These are phyloP conservation scores for Termitomyces sp. DNA, from an alignment of 768 basidiomycete genomes.

Conservation along the genomic window DNA sequence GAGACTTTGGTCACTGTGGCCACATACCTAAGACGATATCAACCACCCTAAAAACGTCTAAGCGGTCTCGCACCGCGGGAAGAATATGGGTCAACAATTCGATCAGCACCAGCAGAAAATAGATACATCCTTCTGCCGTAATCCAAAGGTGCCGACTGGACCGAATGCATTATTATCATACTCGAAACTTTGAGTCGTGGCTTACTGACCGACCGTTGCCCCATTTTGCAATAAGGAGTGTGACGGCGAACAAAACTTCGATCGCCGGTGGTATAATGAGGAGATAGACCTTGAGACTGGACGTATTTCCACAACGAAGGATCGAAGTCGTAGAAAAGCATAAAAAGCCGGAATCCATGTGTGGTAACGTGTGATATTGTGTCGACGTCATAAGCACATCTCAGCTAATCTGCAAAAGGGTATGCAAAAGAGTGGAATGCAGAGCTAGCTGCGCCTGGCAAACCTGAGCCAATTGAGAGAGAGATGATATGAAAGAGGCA, in stretches of 20 bases:
- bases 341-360: constrained; percentile 33
- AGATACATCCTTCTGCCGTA: constrained; percentile 54
- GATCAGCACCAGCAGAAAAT: constrained; percentile 51
- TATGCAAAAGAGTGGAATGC: constrained; percentile 39
- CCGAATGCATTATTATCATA: neutral
- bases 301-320: constrained; percentile 62
- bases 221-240: constrained; percentile 45
- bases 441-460: constrained; percentile 35
- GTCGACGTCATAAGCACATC: constrained; percentile 10
- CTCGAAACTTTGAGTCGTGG: neutral
- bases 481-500: neutral
- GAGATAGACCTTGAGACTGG: constrained; percentile 35
- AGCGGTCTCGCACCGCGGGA: constrained; percentile 39
- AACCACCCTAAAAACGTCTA: constrained; percentile 40
- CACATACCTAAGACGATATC: constrained; percentile 59
- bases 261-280: constrained; percentile 60
- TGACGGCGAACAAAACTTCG: constrained; percentile 54
- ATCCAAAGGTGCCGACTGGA: constrained; percentile 53
- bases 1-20: neutral
- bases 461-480: constrained; percentile 18
- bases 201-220: constrained; percentile 41
- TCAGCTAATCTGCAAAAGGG: constrained; percentile 9
- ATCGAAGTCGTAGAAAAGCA: constrained; percentile 69
- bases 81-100: constrained; percentile 55
- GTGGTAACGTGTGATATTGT: constrained; percentile 1